Evolutionary conservation across 2,329 filamentous ascomycete genomes (phyloP), one percentile per base, ranked within the genome.

Genomic region (Phialocephala sp.): DNA sequence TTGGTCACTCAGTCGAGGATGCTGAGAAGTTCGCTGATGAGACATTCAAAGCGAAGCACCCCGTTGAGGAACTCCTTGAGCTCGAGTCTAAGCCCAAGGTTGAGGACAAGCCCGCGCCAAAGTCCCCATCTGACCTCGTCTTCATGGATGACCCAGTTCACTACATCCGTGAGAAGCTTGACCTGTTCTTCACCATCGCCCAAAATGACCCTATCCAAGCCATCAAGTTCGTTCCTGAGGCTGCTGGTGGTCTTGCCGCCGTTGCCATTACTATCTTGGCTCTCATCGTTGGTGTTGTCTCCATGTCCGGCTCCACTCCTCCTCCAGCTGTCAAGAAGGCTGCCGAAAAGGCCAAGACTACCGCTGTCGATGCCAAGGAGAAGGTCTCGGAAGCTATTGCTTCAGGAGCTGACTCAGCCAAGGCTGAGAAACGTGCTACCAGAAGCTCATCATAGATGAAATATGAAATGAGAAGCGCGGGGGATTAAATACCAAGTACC

Each of bases 1-100:
- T 99, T 79, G 95, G 95, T 70, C 95, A 99, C 89, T 98, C 94
- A 22, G 80, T 95, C 73, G 93, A 93, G 77, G 95, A 99, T 73
- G 95, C 95, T 69, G 89, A 91, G 80, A 91, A 94, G 83, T 85
- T 99, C 77, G 91, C 93, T 75, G 86, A 91, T 71, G 92, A 97
- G 86, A 92, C 93, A 63, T 99, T 94, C 80, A 90, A 92, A 77
- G 82, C 93, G 82, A 99, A 99, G 91, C 85, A 89, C 79, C 84
- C 89, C 63, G 83, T 92, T 60, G 95, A 99, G 85, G 86, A 91
- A 84, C 87, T 90, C 57, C 85, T 92, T 72, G 91, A 95, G 78
- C 87, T 91, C 73, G 90, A 89, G 66, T 86, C 86, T 74, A 92
- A 90, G 86, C 94, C 94, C 76, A 93, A 94, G 87, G 77, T 80